Percentiles rank a stretch among this genome's conserved stretches.
These are phyloP conservation scores for Tephrocybe sp. DNA, from an alignment of 768 basidiomycete genomes.

Conservation along the genomic window DNA sequence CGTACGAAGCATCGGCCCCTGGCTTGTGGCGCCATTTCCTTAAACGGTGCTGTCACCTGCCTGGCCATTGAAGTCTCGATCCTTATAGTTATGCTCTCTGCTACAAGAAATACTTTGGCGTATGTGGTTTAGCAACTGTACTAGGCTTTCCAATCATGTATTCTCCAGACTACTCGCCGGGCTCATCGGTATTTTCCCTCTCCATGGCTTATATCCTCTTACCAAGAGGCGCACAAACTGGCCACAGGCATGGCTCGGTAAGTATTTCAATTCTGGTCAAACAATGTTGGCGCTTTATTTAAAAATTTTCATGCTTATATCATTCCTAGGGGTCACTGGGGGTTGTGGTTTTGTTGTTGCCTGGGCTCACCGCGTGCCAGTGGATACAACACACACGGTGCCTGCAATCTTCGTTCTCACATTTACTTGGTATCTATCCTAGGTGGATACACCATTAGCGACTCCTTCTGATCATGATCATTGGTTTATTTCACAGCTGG, in stretches of 20 bases:
- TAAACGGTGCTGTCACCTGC: conserved; percentile 3
- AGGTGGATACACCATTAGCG: background rate
- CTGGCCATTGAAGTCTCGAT: background rate
- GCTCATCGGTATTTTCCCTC: conserved; percentile 4
- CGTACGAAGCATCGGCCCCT: conserved; percentile 11
- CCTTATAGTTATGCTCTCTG: background rate
- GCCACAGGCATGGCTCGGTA: conserved; percentile 27
- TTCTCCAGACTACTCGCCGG: background rate
- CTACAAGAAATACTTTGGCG: background rate
- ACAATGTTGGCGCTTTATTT: background rate
- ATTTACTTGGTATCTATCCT: conserved; percentile 4
- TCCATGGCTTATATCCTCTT: conserved; percentile 22
- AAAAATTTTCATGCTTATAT: no score
- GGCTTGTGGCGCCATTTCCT: conserved; percentile 1
- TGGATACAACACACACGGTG: background rate
- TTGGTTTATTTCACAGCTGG: background rate
- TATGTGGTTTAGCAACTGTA: background rate
- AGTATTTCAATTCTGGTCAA: background rate
- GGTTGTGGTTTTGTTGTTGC: conserved; percentile 21
- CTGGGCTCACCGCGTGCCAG: conserved; percentile 15
- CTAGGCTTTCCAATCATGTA: background rate
- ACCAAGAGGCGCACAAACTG: conserved; percentile 27
- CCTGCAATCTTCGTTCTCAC: background rate
- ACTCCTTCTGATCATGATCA: background rate
- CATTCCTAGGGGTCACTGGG: conserved; percentile 23